Conservation (phyloP, 495 filamentous ascomycete species). For the Collariella sp. region DNA sequence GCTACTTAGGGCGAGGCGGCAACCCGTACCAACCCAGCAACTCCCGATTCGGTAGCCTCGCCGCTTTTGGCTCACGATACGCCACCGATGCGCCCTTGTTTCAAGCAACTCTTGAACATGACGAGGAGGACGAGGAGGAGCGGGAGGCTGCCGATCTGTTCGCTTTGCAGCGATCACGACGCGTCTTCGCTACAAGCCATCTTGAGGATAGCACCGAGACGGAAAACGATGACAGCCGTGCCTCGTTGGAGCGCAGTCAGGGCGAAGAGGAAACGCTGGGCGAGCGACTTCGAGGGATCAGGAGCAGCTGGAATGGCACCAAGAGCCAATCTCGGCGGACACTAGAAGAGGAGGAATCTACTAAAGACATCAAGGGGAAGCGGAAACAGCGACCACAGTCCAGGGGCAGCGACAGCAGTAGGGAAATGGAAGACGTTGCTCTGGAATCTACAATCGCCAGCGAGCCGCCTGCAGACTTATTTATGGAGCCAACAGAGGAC, state of each 20-base stretch:
- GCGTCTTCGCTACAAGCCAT: slow-evolving; percentile 73
- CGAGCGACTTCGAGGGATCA: slow-evolving; percentile 45
- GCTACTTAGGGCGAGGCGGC: slow-evolving; percentile 29
- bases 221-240: slow-evolving; percentile 56
- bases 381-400: slow-evolving; percentile 22
- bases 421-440: slow-evolving; percentile 79
- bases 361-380: slow-evolving; percentile 35
- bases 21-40: slow-evolving; percentile 65
- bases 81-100: slow-evolving; percentile 81
- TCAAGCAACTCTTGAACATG: slow-evolving; percentile 71
- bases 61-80: slow-evolving; percentile 65
- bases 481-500: slow-evolving; percentile 44
- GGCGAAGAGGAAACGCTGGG: slow-evolving; percentile 35
- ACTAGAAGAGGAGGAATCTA: slow-evolving; percentile 32
- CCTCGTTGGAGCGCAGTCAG: slow-evolving; percentile 48
- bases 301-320: slow-evolving; percentile 51
- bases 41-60: slow-evolving; percentile 65
- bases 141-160: slow-evolving; percentile 89
- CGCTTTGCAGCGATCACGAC: slow-evolving; percentile 78
- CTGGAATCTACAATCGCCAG: slow-evolving; percentile 57
- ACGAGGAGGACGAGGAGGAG: slow-evolving; percentile 83
- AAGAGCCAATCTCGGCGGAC: slow-evolving; percentile 29
- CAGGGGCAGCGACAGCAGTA: slow-evolving; percentile 47
- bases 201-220: slow-evolving; percentile 74
- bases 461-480: slow-evolving; percentile 53